Base-by-base conservation (phyloP, 2,329 filamentous ascomycete genomes). In the Alternaria consortialis region DNA sequence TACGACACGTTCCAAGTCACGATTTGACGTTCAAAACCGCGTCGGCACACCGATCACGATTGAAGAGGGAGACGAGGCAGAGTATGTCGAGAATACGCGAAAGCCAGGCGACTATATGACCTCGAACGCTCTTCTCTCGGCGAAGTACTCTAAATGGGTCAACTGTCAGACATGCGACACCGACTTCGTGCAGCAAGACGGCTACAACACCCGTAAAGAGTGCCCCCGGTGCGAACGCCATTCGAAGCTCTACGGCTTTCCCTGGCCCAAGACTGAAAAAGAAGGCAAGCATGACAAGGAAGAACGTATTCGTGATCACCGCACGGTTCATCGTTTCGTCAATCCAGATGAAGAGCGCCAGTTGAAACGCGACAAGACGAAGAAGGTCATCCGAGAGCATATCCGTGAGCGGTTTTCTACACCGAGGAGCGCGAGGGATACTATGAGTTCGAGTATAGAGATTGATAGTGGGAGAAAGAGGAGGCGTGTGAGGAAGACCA, bases 221-320 rank as follows among this genome's bases (percentile, higher is more conserved):
- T 99, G 95, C 76, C 94, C 93, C 4, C 88, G 95, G 7, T 99
- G 95, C 78, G 95, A 99, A 80, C 88, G 95, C 0, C 95, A 99
- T 75, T 96, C 92, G 15, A 98, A 97, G 81, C 82, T 99, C 0
- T 99, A 98, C 76, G 96, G 96, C 0, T 97, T 91, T 74, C 85
- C 91, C 58, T 99, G 95, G 95, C 95, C 95, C 6, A 97, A 99
- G 82, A 98, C 95, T 0, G 91, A 97, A 61, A 90, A 85, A 63
- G 88, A 90, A 27, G 92, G 92, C 0, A 87, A 88, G 15, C 79
- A 86, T 20, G 95, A 98, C 74, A 89, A 87, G 8, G 85, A 88
- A 64, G 83, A 88, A 68, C 78, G 88, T 6, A 83, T 97, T 1
- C 84, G 95, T 61, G 94, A 98, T 74, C 94, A 97, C 74, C 85